Evolutionary conservation across 1,284 basidiomycete species (phyloP).

Genomic region (Ustilago sp.): DNA sequence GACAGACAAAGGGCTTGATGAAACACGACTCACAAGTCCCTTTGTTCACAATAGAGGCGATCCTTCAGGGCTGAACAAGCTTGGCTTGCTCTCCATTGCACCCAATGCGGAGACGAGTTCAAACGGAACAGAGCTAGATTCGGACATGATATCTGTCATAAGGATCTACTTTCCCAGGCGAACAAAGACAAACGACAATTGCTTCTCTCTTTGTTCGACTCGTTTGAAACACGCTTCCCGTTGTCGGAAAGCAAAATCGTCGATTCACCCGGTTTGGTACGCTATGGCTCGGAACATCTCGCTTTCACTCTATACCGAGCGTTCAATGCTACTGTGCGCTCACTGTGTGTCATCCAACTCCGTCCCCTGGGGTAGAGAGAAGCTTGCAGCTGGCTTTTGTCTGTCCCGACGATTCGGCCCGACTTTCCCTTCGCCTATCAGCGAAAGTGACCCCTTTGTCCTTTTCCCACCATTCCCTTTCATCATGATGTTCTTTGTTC

Average conservation of each 20-base stretch:
- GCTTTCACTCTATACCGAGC: too few relatives aligned
- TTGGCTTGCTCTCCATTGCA: neutral
- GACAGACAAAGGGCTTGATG: conserved; percentile 17
- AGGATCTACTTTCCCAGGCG: conserved; percentile 3
- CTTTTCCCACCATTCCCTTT: conserved; percentile 6
- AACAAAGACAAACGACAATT: neutral
- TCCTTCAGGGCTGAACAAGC: neutral
- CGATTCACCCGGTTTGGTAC: neutral
- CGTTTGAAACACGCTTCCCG: conserved; percentile 1
- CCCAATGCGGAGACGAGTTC: neutral
- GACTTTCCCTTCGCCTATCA: neutral
- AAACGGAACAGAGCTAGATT: neutral
- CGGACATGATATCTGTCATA: neutral
- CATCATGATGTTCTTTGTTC: neutral
- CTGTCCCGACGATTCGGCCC: neutral
- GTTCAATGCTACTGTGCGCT: too few relatives aligned
- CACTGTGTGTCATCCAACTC: too few relatives aligned
- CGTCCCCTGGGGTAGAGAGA: too few relatives aligned
- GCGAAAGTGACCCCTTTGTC: neutral
- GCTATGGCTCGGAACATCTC: neutral
- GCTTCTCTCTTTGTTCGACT: neutral
- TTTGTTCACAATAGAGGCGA: conserved; percentile 4
- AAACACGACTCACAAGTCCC: conserved; percentile 4
- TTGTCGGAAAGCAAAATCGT: neutral
- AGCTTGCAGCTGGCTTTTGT: neutral